These are phyloP conservation scores for Saprolegnia parasitica DNA, from an alignment of 352 stramenopile species.

Conservation along the genomic window DNA sequence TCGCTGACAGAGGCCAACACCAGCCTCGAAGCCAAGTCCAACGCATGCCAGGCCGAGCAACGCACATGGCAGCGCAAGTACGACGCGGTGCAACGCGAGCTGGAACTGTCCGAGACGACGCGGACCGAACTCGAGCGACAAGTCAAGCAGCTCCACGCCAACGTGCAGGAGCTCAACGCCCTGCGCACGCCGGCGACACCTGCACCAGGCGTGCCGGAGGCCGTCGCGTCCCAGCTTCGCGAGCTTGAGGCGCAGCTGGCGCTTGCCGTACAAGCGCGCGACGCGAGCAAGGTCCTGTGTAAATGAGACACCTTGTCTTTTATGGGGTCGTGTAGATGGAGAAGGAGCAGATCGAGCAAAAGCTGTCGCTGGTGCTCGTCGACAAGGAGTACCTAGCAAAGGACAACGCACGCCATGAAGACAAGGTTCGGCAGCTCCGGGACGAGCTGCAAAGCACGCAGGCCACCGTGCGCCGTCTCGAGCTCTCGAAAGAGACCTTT, in stretches of 20 bases:
- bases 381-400: slow-evolving; percentile 65
- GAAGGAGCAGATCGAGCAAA: slow-evolving; percentile 43
- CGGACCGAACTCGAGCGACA: slow-evolving; percentile 50
- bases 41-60: background rate
- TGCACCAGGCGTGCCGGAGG: background rate
- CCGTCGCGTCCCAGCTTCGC: background rate
- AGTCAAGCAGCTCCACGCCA: slow-evolving; percentile 40
- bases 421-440: slow-evolving; percentile 58
- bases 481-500: slow-evolving; percentile 40
- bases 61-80: slow-evolving; percentile 38
- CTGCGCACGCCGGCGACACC: background rate
- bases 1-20: background rate
- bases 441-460: slow-evolving; percentile 53
- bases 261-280: background rate
- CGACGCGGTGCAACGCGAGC: slow-evolving; percentile 41
- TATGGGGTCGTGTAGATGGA: slow-evolving; percentile 11
- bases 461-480: slow-evolving; percentile 39
- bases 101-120: slow-evolving; percentile 49
- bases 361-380: slow-evolving; percentile 41
- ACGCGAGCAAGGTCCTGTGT: slow-evolving; percentile 3
- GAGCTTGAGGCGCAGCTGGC: background rate
- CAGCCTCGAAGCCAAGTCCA: background rate
- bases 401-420: slow-evolving; percentile 50
- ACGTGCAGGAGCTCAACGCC: slow-evolving; percentile 28
- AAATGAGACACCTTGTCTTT: background rate